phyloP scores from a whole-genome alignment of 352 stramenopile genomes.

The Elongisporangium prolatum region DNA sequence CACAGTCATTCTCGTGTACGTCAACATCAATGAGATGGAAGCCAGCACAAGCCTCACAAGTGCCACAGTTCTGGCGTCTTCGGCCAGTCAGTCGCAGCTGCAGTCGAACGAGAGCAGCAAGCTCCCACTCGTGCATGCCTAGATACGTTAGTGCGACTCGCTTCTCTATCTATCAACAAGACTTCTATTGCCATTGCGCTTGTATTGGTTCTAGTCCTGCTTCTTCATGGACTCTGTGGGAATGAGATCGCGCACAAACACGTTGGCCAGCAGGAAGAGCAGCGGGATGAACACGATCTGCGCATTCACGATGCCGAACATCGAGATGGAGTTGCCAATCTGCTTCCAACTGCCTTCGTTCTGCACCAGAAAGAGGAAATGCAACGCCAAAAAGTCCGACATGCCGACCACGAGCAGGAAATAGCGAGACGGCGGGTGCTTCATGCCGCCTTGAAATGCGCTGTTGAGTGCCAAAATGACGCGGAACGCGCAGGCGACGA shows the following conservation, averaged over 20 bases:
- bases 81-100: not conserved
- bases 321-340: slow-evolving; percentile 86
- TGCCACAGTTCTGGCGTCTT: not conserved
- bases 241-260: slow-evolving; percentile 23
- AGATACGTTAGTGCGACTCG: not conserved
- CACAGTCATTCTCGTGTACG: slow-evolving; percentile 96
- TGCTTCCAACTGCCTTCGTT: slow-evolving; percentile 87
- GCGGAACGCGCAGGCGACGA: slow-evolving; percentile 67
- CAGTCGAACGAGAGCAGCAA: not conserved
- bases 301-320: slow-evolving; percentile 82
- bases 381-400: slow-evolving; percentile 71
- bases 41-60: not conserved
- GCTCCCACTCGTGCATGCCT: not conserved
- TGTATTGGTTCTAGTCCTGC: not conserved
- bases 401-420: slow-evolving; percentile 79
- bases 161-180: not conserved
- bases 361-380: slow-evolving; percentile 80
- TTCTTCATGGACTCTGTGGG: not conserved
- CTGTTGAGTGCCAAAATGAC: slow-evolving; percentile 36
- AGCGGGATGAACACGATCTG: slow-evolving; percentile 80
- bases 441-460: slow-evolving; percentile 3
- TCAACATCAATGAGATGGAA: slow-evolving; percentile 67
- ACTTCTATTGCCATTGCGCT: not conserved
- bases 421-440: slow-evolving; percentile 36
- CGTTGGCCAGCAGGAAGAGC: slow-evolving; percentile 50